phyloP scores from a whole-genome alignment of 2,329 filamentous ascomycete species.

The Fusarium coicis region DNA sequence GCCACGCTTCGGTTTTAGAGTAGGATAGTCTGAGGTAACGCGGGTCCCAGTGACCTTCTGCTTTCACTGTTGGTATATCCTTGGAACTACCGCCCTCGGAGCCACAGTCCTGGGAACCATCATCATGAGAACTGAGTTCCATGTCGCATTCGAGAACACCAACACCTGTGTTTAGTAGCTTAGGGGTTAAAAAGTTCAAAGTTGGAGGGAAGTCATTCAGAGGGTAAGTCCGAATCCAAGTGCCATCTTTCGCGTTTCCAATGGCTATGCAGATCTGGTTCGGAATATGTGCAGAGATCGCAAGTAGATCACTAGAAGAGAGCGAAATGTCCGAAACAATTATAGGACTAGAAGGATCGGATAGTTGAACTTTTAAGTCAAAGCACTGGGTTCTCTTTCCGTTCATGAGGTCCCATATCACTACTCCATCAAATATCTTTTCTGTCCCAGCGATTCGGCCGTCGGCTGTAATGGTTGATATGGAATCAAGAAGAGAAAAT shows the following conservation, averaged over 20 bases:
- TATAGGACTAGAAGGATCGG: too few relatives aligned
- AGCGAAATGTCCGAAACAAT: accelerated
- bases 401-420: background rate
- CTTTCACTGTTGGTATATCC: accelerated
- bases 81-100: accelerated
- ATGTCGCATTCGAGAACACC: background rate
- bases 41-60: background rate
- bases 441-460: accelerated
- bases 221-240: accelerated
- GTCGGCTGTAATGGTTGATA: background rate
- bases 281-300: accelerated
- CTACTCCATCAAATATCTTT: accelerated
- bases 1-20: accelerated
- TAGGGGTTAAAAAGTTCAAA: accelerated
- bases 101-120: too few relatives aligned
- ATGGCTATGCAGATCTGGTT: accelerated
- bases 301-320: accelerated
- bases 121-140: too few relatives aligned
- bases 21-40: background rate
- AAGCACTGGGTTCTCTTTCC: accelerated
- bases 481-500: accelerated
- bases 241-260: accelerated
- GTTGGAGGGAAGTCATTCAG: accelerated
- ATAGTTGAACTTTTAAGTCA: background rate
- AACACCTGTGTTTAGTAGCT: accelerated